Evolutionary conservation across 2,329 filamentous ascomycete species (phyloP).

Genomic region (Apiospora malaysiana): DNA sequence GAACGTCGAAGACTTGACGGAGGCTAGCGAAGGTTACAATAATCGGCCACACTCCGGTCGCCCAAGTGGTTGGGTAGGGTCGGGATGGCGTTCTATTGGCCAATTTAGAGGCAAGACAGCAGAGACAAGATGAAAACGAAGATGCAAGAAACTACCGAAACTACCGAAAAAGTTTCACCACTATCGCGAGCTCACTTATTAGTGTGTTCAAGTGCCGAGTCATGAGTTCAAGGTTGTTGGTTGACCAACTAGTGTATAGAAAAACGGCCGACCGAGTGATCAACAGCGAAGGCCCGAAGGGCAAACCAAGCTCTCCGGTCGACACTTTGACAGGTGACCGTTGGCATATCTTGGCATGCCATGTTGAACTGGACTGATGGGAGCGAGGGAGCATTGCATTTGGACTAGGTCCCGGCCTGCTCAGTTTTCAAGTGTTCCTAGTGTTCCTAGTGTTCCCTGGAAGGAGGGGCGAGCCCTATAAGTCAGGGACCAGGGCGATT

Average conservation of each 20-base stretch:
- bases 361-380: background rate
- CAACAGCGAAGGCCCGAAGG: no score
- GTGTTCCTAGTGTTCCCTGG: background rate
- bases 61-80: slow-evolving; percentile 1
- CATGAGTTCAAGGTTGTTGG: background rate
- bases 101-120: slow-evolving; percentile 9
- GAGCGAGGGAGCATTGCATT: background rate
- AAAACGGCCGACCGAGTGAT: no score
- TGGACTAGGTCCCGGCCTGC: background rate
- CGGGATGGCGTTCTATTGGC: background rate
- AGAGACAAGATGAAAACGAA: background rate
- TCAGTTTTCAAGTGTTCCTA: background rate
- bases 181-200: background rate
- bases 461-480: background rate
- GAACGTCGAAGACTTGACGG: background rate
- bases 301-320: background rate
- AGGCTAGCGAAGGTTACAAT: background rate
- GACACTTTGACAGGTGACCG: background rate
- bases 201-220: background rate
- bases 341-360: background rate
- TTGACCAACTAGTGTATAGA: background rate
- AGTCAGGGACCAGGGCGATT: background rate
- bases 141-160: background rate
- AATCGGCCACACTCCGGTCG: slow-evolving; percentile 1
- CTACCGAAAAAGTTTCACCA: background rate